Percentiles rank a stretch among this genome's conserved stretches.
These are phyloP conservation scores for Neopestalotiopsis clavispora DNA, from an alignment of 2,329 filamentous ascomycete genomes.

Conservation along the genomic window DNA sequence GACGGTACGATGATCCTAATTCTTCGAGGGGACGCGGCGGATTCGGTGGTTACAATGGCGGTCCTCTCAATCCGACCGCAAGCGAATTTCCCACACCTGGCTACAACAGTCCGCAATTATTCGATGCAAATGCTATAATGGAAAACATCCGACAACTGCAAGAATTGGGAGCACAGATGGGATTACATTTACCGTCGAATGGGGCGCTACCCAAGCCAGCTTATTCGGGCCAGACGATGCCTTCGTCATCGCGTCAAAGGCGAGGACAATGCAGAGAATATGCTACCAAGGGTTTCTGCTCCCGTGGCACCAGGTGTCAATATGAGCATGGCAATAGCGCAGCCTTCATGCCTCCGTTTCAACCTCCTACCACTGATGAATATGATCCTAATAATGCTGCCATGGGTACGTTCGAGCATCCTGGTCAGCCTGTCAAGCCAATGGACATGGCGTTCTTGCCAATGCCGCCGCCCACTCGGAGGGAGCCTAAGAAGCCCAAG, in stretches of 20 bases:
- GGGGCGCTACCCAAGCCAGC: slow-evolving; percentile 37
- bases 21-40: slow-evolving; percentile 31
- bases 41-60: slow-evolving; percentile 3
- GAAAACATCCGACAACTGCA: slow-evolving; percentile 67
- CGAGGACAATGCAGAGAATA: slow-evolving; percentile 70
- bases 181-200: slow-evolving; percentile 50
- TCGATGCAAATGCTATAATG: slow-evolving; percentile 64
- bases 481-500: slow-evolving; percentile 42
- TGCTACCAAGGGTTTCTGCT: slow-evolving; percentile 74
- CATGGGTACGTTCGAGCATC: slow-evolving; percentile 25
- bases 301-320: slow-evolving; percentile 67
- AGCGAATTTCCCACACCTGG: slow-evolving; percentile 13
- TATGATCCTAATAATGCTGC: slow-evolving; percentile 64
- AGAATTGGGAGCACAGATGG: slow-evolving; percentile 56
- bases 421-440: slow-evolving; percentile 16
- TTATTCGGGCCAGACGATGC: slow-evolving; percentile 29
- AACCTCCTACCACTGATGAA: slow-evolving; percentile 45
- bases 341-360: slow-evolving; percentile 40
- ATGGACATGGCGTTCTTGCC: slow-evolving; percentile 20
- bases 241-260: slow-evolving; percentile 36
- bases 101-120: slow-evolving; percentile 29
- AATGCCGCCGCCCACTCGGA: slow-evolving; percentile 29
- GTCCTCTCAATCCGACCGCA: background rate
- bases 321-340: slow-evolving; percentile 70
- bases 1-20: slow-evolving; percentile 39